phyloP scores from a whole-genome alignment of 2,329 filamentous ascomycete species.

The Colletotrichum melonis region DNA sequence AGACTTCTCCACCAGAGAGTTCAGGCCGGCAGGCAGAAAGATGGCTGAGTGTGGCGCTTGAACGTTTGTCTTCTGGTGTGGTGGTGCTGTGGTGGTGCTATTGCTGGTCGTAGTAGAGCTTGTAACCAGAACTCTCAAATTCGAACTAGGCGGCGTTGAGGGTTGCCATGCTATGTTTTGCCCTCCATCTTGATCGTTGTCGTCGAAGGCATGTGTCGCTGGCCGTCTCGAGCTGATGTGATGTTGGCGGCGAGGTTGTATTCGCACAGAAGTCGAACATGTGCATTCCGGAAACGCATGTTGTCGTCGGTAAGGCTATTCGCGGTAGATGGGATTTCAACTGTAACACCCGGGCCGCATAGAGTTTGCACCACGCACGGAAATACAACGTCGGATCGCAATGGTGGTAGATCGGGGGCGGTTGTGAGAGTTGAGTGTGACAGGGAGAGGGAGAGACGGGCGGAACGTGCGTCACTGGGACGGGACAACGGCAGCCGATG shows the following conservation, averaged over 20 bases:
- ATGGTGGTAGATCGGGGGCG: conserved; percentile 11
- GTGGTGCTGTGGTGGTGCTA: not conserved
- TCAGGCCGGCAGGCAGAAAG: conserved; percentile 8
- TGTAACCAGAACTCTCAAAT: not conserved
- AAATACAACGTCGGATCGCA: conserved; percentile 25
- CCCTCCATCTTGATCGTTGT: not conserved
- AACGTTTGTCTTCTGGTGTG: not conserved
- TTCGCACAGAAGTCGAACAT: not conserved
- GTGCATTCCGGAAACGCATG: not conserved
- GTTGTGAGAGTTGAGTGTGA: not conserved
- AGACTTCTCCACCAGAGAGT: not conserved
- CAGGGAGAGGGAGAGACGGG: not conserved
- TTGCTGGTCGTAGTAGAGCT: not conserved
- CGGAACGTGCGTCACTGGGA: not conserved
- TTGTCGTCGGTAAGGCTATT: conserved; percentile 5
- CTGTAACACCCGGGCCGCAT: conserved; percentile 16
- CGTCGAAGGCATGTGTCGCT: not conserved
- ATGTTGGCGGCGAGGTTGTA: not conserved
- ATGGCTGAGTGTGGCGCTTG: not conserved
- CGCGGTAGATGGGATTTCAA: not conserved
- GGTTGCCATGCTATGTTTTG: not conserved
- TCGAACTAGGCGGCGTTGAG: not conserved
- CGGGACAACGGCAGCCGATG: not conserved
- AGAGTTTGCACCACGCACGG: conserved; percentile 13
- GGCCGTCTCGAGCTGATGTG: not conserved